Percentiles rank a stretch among this genome's conserved stretches.
phyloP scores from a whole-genome alignment of 345 rosid species.

The Eucalyptus curtisii region DNA sequence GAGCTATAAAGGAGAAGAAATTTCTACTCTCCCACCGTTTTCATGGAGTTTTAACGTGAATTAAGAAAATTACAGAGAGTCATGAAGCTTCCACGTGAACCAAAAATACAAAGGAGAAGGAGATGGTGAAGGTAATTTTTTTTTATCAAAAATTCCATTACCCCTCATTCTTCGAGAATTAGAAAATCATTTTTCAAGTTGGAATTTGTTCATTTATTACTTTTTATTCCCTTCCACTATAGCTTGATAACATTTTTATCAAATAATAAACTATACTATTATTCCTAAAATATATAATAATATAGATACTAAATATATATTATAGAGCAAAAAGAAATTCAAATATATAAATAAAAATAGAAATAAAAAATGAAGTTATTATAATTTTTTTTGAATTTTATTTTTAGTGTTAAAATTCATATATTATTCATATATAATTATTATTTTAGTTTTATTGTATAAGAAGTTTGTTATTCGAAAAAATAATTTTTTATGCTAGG shows the following conservation, averaged over 20 bases:
- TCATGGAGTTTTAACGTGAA: accelerated
- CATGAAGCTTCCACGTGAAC: not conserved
- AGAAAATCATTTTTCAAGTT: no score
- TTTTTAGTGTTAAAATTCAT: not conserved
- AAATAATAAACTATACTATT: no score
- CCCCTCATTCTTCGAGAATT: no score
- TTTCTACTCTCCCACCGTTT: no score
- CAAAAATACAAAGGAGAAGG: not conserved
- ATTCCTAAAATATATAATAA: not conserved
- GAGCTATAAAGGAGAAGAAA: not conserved
- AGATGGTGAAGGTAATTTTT: not conserved
- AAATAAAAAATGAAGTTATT: not conserved
- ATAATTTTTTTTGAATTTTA: no score
- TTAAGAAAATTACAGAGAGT: no score
- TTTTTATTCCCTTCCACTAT: not conserved
- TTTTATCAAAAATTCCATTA: no score
- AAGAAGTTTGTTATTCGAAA: not conserved
- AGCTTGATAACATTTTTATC: accelerated
- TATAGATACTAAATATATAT: not conserved
- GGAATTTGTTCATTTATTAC: no score
- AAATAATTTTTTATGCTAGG: no score
- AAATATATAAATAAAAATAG: no score
- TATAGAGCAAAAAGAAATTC: not conserved
- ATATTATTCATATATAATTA: no score
- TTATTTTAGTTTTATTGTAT: no score